Conservation (phyloP, 1,139 yeast species). For the Lodderomyces pseudojiufengensis region DNA sequence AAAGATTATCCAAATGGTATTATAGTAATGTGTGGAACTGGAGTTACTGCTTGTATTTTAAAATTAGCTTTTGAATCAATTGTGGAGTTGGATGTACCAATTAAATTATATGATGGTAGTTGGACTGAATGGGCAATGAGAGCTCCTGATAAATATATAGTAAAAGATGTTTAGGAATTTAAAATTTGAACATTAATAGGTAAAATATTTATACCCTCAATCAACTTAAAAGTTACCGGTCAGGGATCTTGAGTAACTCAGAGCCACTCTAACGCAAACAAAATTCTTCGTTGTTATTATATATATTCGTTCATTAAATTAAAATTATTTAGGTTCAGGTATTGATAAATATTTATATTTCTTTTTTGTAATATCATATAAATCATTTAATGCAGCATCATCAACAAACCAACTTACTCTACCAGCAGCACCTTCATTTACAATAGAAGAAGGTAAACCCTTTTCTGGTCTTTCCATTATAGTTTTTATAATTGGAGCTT, state of each 20-base stretch:
- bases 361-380: slow-evolving; percentile 67
- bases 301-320: not conserved
- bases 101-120: slow-evolving; percentile 78
- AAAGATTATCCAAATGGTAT: slow-evolving; percentile 45
- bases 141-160: slow-evolving; percentile 36
- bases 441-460: slow-evolving; percentile 91
- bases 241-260: too few relatives aligned
- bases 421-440: slow-evolving; percentile 95
- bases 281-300: not conserved
- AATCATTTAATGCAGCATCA: slow-evolving; percentile 87
- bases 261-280: too few relatives aligned
- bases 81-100: slow-evolving; percentile 55
- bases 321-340: slow-evolving; percentile 12
- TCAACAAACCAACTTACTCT: slow-evolving; percentile 98
- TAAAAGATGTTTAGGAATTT: slow-evolving; percentile 16
- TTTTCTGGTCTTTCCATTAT: slow-evolving; percentile 98
- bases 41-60: slow-evolving; percentile 86
- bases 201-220: too few relatives aligned
- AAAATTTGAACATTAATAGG: not conserved
- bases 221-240: too few relatives aligned
- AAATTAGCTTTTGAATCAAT: slow-evolving; percentile 46
- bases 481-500: slow-evolving; percentile 87
- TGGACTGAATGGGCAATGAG: slow-evolving; percentile 75
- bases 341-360: slow-evolving; percentile 60
- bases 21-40: slow-evolving; percentile 91